Conservation (phyloP, 441 rosid genomes). For the Jatropha multifida region DNA sequence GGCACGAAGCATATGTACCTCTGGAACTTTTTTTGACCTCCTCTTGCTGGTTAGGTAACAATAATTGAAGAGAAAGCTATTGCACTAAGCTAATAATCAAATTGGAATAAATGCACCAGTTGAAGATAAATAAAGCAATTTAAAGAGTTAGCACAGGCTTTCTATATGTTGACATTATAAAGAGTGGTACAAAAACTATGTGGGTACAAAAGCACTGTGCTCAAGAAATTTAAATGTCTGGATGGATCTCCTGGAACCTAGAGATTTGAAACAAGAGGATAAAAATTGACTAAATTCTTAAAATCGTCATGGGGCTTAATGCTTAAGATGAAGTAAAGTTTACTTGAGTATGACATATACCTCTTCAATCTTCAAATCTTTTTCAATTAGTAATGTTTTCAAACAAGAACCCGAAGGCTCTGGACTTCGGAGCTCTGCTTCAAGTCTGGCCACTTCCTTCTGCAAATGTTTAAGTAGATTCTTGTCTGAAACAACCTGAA, state of each 20-base stretch:
- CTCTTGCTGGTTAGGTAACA: neutral
- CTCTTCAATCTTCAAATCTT: conserved; percentile 73
- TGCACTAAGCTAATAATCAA: neutral
- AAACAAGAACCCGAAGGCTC: conserved; percentile 61
- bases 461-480: conserved; percentile 73
- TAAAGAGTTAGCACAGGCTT: neutral
- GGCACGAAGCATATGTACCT: neutral
- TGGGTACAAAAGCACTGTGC: neutral
- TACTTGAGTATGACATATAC: conserved; percentile 30
- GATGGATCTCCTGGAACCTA: neutral
- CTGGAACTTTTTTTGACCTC: neutral
- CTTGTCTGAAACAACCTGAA: conserved; percentile 80
- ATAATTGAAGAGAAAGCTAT: neutral
- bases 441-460: conserved; percentile 92
- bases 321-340: neutral
- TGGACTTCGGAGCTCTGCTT: conserved; percentile 79
- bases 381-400: conserved; percentile 58
- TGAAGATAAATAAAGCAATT: conserved; percentile 4
- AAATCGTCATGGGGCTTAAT: neutral
- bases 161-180: neutral
- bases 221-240: conserved; percentile 7
- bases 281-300: neutral
- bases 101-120: neutral
- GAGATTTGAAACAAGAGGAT: neutral
- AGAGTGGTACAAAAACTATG: neutral